Base-by-base conservation (phyloP, 2,329 filamentous ascomycete genomes). In the Decorospora gaudefroyi region DNA sequence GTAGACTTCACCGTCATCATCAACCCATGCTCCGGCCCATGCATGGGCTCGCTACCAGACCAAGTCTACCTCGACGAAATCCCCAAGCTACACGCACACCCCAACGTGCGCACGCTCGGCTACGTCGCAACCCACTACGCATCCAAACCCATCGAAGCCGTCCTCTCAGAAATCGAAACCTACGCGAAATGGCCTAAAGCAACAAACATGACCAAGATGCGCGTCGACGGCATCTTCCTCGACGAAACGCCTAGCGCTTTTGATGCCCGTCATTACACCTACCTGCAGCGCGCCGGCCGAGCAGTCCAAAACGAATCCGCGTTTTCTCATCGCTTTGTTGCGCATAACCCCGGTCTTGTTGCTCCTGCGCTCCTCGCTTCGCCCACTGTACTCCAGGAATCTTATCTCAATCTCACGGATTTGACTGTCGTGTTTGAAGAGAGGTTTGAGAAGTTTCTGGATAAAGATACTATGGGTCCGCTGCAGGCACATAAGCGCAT, bases 121-220 rank as follows among this genome's bases (percentile, higher is more conserved):
- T 79, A 79, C 55, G 78, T 81, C 49, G 69, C 78, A 13, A 77
- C 75, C 6, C 76, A 76, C 9, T 82, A 80, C 51, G 64, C 69
- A 1, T 64, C 40, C 2, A 66, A 65, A 21, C 41, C 50, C 15
- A 46, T 67, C 13, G 51, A 59, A n/a, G 32, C 39, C 7, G 58
- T 68, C 2, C 23, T 64, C 4, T 47, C 61, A 26, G 78, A 81
- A 49, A 73, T 81, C 19, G 67, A 71, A 33, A 69, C 65, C 4
- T 81, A 80, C 46, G 71, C 72, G 5, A 69, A 63, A 9, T 80
- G 77, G 77, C 67, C 67, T 27, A 67, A 62, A 35, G n/a, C 54
- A 1, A 42, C 57, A 12, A 67, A 67, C 21, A 69, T 71, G 36
- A 62, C 66, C 2, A 65, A 67, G 25, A 61, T 79, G 40, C 65